Evolutionary conservation across 2,329 filamentous ascomycete species (phyloP).

Genomic region (Pseudopyrenochaeta lycopersici): DNA sequence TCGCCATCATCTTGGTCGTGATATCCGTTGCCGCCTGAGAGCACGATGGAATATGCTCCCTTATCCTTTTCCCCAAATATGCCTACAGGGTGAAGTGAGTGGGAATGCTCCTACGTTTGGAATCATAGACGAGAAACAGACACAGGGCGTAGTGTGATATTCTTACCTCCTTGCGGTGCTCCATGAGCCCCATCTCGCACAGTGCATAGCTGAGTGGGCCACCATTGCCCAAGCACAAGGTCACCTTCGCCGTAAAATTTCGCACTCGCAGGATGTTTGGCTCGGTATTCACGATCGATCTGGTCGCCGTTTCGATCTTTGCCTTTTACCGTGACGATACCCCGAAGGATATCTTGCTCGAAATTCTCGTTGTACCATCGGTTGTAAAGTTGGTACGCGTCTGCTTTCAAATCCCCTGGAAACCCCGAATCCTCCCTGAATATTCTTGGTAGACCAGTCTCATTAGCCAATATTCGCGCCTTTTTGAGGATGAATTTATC

Average conservation of each 20-base stretch:
- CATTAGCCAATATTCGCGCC: conserved; percentile 44
- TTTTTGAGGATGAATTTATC: conserved; percentile 42
- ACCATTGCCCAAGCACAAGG: conserved; percentile 63
- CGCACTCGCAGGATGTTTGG: conserved; percentile 18
- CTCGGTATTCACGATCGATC: conserved; percentile 32
- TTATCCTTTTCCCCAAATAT: conserved; percentile 58
- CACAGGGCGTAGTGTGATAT: neutral
- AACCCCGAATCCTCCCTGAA: conserved; percentile 46
- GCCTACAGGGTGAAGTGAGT: conserved; percentile 15
- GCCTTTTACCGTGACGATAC: conserved; percentile 42
- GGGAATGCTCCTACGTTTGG: no score
- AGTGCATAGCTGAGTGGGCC: conserved; percentile 61
- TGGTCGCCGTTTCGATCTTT: conserved; percentile 36
- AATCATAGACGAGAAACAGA: no score
- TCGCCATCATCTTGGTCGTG: conserved; percentile 61
- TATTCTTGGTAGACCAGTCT: conserved; percentile 52
- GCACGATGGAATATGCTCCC: conserved; percentile 65
- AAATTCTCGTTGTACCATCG: conserved; percentile 56
- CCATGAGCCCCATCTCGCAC: conserved; percentile 66
- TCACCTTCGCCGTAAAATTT: conserved; percentile 52
- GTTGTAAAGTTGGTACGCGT: conserved; percentile 57
- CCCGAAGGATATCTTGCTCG: conserved; percentile 57
- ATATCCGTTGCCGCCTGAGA: conserved; percentile 58
- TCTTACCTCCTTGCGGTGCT: conserved; percentile 43
- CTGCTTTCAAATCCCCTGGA: conserved; percentile 58